These are phyloP conservation scores for Cyberlindnera petersonii DNA, from an alignment of 805 yeast genomes.

Conservation along the genomic window DNA sequence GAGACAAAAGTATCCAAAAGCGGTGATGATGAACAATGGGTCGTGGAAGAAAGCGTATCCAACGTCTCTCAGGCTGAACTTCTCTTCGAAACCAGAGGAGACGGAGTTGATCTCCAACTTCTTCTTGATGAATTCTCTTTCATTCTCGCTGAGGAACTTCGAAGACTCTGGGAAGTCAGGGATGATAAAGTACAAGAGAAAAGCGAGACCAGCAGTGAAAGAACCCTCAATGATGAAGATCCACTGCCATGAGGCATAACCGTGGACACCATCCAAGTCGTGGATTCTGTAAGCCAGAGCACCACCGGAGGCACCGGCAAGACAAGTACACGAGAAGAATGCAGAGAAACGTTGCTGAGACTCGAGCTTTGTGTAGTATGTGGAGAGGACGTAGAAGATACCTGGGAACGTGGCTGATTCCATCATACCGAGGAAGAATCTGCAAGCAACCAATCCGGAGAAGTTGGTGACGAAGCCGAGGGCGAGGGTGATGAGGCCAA, in stretches of 20 bases:
- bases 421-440: slow-evolving; percentile 50
- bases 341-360: slow-evolving; percentile 45
- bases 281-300: slow-evolving; percentile 44
- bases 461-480: slow-evolving; percentile 41
- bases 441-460: slow-evolving; percentile 43
- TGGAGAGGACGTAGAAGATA: slow-evolving; percentile 43
- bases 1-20: slow-evolving; percentile 36
- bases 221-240: slow-evolving; percentile 49
- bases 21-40: slow-evolving; percentile 46
- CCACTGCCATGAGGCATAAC: slow-evolving; percentile 45
- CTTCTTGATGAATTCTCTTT: slow-evolving; percentile 34
- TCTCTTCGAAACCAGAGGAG: slow-evolving; percentile 35
- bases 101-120: slow-evolving; percentile 37
- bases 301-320: slow-evolving; percentile 57
- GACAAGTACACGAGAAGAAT: slow-evolving; percentile 48
- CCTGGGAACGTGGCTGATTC: slow-evolving; percentile 54
- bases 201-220: slow-evolving; percentile 38
- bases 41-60: slow-evolving; percentile 39
- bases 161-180: slow-evolving; percentile 42
- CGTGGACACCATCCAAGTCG: slow-evolving; percentile 42
- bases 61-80: slow-evolving; percentile 35
- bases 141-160: slow-evolving; percentile 38
- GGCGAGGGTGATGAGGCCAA: slow-evolving; percentile 41
- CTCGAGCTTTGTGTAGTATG: slow-evolving; percentile 46
- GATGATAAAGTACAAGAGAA: slow-evolving; percentile 36